Evolutionary conservation across 495 filamentous ascomycete genomes (phyloP).

Genomic region (Neurospora sp.): DNA sequence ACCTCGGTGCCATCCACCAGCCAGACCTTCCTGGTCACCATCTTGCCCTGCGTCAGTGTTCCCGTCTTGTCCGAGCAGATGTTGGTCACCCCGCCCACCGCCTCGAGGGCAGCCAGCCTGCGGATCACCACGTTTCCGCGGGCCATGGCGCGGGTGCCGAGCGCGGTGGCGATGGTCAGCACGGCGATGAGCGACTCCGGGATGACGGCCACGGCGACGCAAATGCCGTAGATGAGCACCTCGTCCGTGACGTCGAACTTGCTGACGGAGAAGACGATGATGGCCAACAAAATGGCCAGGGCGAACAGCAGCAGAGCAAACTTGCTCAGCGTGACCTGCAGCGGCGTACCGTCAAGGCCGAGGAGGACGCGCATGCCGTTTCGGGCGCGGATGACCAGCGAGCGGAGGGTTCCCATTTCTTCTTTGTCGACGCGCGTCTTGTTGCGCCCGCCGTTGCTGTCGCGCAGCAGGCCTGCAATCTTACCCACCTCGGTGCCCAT

Average conservation of each 20-base stretch:
- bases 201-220: conserved; percentile 59
- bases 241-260: conserved; percentile 58
- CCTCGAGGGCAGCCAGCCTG: conserved; percentile 68
- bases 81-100: conserved; percentile 75
- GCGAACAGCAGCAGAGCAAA: conserved; percentile 66
- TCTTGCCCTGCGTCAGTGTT: conserved; percentile 63
- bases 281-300: conserved; percentile 60
- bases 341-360: conserved; percentile 64
- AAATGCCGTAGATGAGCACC: conserved; percentile 75
- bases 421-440: conserved; percentile 13
- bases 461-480: conserved; percentile 58
- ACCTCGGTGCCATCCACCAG: conserved; percentile 50
- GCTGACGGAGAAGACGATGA: conserved; percentile 73
- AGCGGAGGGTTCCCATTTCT: conserved; percentile 25
- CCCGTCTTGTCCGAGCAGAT: conserved; percentile 88
- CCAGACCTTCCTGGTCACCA: conserved; percentile 75
- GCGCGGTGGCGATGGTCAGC: conserved; percentile 64
- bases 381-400: conserved; percentile 6
- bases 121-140: conserved; percentile 65
- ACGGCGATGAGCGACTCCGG: conserved; percentile 61
- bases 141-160: conserved; percentile 67
- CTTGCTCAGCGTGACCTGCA: conserved; percentile 68
- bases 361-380: conserved; percentile 28
- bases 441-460: conserved; percentile 35
- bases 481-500: conserved; percentile 77